Conservation (phyloP, 164 flowering plant genomes). For the Nymphaea colorata region DNA sequence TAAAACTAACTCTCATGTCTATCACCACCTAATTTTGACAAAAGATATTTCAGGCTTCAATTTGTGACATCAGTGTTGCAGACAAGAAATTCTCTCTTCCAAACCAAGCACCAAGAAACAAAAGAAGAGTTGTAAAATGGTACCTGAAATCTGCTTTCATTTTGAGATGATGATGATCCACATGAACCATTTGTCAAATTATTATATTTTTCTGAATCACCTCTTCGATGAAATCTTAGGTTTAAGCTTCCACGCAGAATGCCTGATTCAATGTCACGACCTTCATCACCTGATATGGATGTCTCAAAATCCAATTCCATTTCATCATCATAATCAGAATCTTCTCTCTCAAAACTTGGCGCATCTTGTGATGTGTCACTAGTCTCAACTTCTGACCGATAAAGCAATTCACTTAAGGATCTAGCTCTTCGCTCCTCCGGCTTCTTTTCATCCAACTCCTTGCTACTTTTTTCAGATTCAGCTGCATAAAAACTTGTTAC, state of each 20-base stretch:
- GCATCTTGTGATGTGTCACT: slow-evolving; percentile 78
- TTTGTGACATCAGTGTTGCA: too few relatives aligned
- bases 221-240: slow-evolving; percentile 56
- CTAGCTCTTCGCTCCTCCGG: slow-evolving; percentile 40
- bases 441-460: slow-evolving; percentile 34
- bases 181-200: slow-evolving; percentile 45
- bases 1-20: too few relatives aligned
- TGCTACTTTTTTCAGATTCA: slow-evolving; percentile 49
- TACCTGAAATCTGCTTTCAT: slow-evolving; percentile 13
- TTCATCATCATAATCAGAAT: slow-evolving; percentile 88
- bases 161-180: slow-evolving; percentile 45
- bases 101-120: background rate
- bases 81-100: background rate
- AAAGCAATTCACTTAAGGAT: slow-evolving; percentile 61
- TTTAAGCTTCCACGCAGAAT: slow-evolving; percentile 66
- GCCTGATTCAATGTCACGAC: slow-evolving; percentile 45
- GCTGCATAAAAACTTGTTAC: slow-evolving; percentile 17
- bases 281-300: slow-evolving; percentile 66
- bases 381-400: slow-evolving; percentile 46
- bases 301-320: slow-evolving; percentile 86
- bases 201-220: slow-evolving; percentile 36
- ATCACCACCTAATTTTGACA: too few relatives aligned
- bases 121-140: background rate
- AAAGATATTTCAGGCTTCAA: too few relatives aligned
- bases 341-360: slow-evolving; percentile 84